Evolutionary conservation across 192 early-diverging fungal species (phyloP).

Genomic region (Piromyces finnis): DNA sequence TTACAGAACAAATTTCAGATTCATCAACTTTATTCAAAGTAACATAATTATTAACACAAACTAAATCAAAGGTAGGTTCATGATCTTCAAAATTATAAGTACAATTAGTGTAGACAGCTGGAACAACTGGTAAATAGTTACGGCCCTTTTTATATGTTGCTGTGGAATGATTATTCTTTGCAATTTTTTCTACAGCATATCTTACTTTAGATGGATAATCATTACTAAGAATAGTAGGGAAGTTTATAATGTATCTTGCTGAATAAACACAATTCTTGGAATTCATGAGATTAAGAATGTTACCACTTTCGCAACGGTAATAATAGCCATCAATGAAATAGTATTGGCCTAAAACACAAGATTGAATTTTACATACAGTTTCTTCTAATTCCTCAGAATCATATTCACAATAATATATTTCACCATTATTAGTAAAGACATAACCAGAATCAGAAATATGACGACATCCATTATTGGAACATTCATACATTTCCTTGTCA

Average conservation of each 20-base stretch:
- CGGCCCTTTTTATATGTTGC: background rate
- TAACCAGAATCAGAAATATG: background rate
- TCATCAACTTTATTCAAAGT: background rate
- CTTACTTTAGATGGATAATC: background rate
- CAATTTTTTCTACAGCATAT: background rate
- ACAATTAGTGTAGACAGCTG: background rate
- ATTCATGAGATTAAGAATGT: background rate
- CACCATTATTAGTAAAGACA: background rate
- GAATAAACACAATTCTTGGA: background rate
- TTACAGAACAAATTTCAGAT: background rate
- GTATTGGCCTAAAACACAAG: background rate
- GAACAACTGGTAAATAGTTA: background rate
- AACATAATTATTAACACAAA: background rate
- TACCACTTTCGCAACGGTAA: background rate
- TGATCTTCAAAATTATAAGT: background rate
- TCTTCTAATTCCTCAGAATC: background rate
- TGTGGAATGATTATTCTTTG: background rate
- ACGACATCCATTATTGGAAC: background rate
- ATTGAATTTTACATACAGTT: background rate
- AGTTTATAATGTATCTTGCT: background rate
- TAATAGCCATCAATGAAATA: background rate
- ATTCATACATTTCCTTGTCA: background rate
- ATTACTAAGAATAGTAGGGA: background rate
- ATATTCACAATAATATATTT: background rate
- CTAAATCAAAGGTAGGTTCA: background rate